phyloP scores from a whole-genome alignment of 2,329 filamentous ascomycete genomes.

The Neofusicoccum ribis region DNA sequence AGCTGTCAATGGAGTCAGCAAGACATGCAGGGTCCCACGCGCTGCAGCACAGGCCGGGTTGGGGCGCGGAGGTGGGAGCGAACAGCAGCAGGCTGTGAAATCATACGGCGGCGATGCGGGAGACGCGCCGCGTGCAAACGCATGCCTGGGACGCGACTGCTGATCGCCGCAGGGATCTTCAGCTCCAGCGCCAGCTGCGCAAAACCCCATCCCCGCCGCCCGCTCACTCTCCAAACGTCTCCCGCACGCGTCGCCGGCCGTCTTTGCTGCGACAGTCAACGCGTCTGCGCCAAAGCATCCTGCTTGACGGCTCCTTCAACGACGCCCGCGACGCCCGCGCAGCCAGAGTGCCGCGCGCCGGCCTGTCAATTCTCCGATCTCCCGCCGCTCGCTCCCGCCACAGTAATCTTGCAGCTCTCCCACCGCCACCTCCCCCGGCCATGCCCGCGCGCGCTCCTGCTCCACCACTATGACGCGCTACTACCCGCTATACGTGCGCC shows the following conservation, averaged over 20 bases:
- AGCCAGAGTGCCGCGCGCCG: neutral
- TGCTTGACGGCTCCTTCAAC: neutral
- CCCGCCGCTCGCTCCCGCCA: neutral
- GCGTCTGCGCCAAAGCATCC: neutral
- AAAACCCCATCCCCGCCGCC: neutral
- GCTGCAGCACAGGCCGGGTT: neutral
- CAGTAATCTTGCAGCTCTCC: neutral
- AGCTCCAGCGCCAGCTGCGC: neutral
- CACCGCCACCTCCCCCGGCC: neutral
- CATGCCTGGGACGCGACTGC: neutral
- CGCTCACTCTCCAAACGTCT: neutral
- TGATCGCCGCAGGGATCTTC: neutral
- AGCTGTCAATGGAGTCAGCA: neutral
- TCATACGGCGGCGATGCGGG: neutral
- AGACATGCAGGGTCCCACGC: neutral
- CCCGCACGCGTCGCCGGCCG: neutral
- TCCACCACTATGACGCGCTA: conserved; percentile 44
- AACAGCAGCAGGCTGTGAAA: neutral
- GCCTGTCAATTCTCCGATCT: neutral
- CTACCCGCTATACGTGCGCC: conserved; percentile 48
- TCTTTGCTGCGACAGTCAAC: neutral
- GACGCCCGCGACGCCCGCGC: too few species aligned
- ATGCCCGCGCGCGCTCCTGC: neutral
- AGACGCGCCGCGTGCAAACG: neutral
- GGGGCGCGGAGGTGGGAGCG: neutral